phyloP scores from a whole-genome alignment of 345 rosid genomes.

The Lepidium aucheri region DNA sequence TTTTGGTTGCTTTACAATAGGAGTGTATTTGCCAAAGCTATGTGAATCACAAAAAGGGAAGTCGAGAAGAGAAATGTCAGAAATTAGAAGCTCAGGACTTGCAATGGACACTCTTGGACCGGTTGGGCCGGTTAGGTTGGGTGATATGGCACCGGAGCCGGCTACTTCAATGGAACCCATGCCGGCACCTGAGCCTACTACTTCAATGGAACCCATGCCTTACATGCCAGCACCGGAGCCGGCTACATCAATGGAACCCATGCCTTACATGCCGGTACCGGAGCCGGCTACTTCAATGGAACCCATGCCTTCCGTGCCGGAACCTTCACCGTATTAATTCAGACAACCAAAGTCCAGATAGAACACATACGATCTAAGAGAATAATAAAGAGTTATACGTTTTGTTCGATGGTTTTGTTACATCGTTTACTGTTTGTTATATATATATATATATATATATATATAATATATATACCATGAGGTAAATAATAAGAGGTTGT shows the following conservation, averaged over 20 bases:
- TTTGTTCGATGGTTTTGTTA: neutral
- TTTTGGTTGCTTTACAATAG: conserved; percentile 18
- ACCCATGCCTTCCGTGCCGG: neutral
- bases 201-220: no score
- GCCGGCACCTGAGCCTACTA: no score
- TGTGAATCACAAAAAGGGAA: conserved; percentile 49
- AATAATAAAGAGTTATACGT: neutral
- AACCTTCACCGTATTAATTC: neutral
- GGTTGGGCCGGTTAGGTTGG: conserved; percentile 13
- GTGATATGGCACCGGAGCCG: conserved; percentile 1
- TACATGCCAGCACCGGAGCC: neutral
- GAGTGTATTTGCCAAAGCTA: conserved; percentile 69
- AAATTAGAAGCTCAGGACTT: conserved; percentile 53
- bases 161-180: no score
- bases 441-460: neutral
- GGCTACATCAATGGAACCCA: no score
- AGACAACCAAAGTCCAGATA: neutral
- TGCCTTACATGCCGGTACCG: neutral
- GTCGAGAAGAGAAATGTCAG: conserved; percentile 48
- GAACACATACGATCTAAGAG: conserved; percentile 1
- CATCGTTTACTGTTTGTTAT: neutral
- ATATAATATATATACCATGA: neutral
- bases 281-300: conserved; percentile 4
- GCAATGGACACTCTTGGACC: conserved; percentile 23
- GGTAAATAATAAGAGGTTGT: neutral